Evolutionary conservation across 2,329 filamentous ascomycete genomes (phyloP), one percentile per base, ranked within the genome.

Genomic region (Didymella glomerata): DNA sequence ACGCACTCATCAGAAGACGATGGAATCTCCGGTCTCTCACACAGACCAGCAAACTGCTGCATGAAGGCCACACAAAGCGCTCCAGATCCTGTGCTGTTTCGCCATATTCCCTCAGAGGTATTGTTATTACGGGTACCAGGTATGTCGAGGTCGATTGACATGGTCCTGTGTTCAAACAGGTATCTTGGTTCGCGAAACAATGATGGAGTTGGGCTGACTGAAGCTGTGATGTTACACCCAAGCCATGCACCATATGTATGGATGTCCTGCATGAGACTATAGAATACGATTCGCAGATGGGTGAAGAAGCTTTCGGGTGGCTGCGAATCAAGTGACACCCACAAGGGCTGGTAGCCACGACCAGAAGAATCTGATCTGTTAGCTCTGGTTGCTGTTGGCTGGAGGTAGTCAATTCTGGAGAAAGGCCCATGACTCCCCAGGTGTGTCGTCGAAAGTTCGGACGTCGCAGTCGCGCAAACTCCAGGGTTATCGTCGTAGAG

Each of bases 371-470:
- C 7, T 4, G 22, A 44, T 11, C 16, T 2, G 4, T 46, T 30
- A 2, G 7, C 16, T 18, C 25, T 30, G 3, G 25, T 13, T 18
- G 22, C 27, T 5, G 48, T 51, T 14, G 49, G 20, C 11, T 36
- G 11, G 22, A 16, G 40, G 22, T 46, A 46, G 8, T 28, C 1
- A 5, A 13, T 2, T 5, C 28, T 32, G 1, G 5, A n/a, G 8
- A 32, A 16, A 2, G 49, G 24, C 1, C 6, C 22, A 6, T 14
- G 4, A 3, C 41, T 44, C 6, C 1, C 8, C 41, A 44, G 41
- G 7, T 44, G 11, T 27, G 14, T n/a, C 7, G 50, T 53, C 32
- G 50, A 53, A 16, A 18, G 42, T n/a, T n/a, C 32, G 34, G n/a
- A 11, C 7, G 42, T 47, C 7, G 24, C 41, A 24, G 32, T 22